Percentiles rank a stretch among this genome's conserved stretches.
phyloP scores from a whole-genome alignment of 768 basidiomycete genomes.

The Hygrophoropsis aurantiaca region DNA sequence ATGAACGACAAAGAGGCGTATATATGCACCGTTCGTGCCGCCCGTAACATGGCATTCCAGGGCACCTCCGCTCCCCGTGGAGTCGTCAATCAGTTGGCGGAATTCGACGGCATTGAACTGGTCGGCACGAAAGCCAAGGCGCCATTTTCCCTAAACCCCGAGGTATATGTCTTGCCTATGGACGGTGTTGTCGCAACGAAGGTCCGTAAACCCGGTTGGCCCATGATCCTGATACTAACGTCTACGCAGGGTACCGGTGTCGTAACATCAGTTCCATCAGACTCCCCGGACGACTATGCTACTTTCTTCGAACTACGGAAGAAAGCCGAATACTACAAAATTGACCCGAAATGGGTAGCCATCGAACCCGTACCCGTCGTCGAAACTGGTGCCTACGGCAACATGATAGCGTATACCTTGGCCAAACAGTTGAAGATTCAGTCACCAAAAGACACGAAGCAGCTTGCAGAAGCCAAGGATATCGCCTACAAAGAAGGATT shows the following conservation, averaged over 20 bases:
- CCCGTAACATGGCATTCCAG: slow-evolving; percentile 98
- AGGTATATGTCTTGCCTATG: slow-evolving; percentile 98
- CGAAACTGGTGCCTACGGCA: slow-evolving; percentile 87
- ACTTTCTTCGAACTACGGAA: slow-evolving; percentile 90
- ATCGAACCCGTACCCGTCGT: slow-evolving; percentile 88
- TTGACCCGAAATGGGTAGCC: slow-evolving; percentile 84
- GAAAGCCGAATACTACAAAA: slow-evolving; percentile 95
- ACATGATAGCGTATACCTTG: slow-evolving; percentile 81
- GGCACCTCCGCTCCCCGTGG: slow-evolving; percentile 75
- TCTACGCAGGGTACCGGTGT: slow-evolving; percentile 84
- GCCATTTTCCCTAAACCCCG: slow-evolving; percentile 75
- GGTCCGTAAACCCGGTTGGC: slow-evolving; percentile 34
- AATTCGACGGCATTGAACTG: slow-evolving; percentile 76
- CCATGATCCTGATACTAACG: slow-evolving; percentile 5
- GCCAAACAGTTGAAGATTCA: slow-evolving; percentile 91
- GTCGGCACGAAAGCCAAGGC: slow-evolving; percentile 91
- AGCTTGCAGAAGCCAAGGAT: slow-evolving; percentile 95
- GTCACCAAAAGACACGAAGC: slow-evolving; percentile 91
- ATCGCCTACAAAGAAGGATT: slow-evolving; percentile 98
- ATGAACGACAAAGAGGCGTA: slow-evolving; percentile 85
- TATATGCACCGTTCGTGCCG: slow-evolving; percentile 84
- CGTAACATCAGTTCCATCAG: slow-evolving; percentile 96
- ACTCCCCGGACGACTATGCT: slow-evolving; percentile 95
- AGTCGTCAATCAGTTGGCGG: slow-evolving; percentile 67
- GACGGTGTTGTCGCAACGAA: slow-evolving; percentile 96